Percentiles rank a stretch among this genome's conserved stretches.
Evolutionary conservation across 2,329 filamentous ascomycete species (phyloP).

Genomic region (Ceratocystis huliohia): DNA sequence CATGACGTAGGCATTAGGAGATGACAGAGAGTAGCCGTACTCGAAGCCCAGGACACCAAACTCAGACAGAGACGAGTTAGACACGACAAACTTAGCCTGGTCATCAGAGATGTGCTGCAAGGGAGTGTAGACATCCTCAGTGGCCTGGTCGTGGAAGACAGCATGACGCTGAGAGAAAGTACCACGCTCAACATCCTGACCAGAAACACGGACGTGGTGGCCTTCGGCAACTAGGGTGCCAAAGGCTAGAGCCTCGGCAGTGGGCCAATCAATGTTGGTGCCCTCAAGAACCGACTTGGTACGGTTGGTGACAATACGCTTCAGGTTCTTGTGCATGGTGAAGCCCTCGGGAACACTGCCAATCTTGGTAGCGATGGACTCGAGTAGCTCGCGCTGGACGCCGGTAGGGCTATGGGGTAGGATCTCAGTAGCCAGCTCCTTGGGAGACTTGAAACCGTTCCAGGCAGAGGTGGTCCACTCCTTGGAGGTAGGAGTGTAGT

Average conservation of each 20-base stretch:
- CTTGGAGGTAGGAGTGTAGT: constrained; percentile 90
- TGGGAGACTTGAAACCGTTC: constrained; percentile 99
- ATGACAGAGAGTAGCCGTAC: constrained; percentile 95
- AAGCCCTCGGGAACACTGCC: constrained; percentile 72
- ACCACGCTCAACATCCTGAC: constrained; percentile 97
- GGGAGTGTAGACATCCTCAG: constrained; percentile 81
- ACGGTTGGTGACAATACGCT: constrained; percentile 81
- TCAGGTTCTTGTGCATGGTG: constrained; percentile 83
- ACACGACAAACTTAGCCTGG: constrained; percentile 91
- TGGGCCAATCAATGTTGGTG: constrained; percentile 94
- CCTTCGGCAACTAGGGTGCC: constrained; percentile 83
- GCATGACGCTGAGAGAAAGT: constrained; percentile 97
- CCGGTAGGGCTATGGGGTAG: constrained; percentile 82
- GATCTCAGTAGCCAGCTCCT: constrained; percentile 89
- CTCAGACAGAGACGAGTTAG: constrained; percentile 76
- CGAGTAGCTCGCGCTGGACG: constrained; percentile 57
- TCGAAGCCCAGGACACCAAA: constrained; percentile 79
- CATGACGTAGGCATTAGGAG: constrained; percentile 93
- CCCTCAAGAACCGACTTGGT: constrained; percentile 88
- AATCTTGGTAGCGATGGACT: constrained; percentile 72
- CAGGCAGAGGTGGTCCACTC: constrained; percentile 98
- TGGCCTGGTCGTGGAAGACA: constrained; percentile 95
- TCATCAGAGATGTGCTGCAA: constrained; percentile 79
- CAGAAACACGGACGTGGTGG: constrained; percentile 92
- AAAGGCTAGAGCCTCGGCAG: constrained; percentile 89